These are phyloP conservation scores for Cladosporium halotolerans DNA, from an alignment of 2,329 filamentous ascomycete genomes.

Conservation along the genomic window DNA sequence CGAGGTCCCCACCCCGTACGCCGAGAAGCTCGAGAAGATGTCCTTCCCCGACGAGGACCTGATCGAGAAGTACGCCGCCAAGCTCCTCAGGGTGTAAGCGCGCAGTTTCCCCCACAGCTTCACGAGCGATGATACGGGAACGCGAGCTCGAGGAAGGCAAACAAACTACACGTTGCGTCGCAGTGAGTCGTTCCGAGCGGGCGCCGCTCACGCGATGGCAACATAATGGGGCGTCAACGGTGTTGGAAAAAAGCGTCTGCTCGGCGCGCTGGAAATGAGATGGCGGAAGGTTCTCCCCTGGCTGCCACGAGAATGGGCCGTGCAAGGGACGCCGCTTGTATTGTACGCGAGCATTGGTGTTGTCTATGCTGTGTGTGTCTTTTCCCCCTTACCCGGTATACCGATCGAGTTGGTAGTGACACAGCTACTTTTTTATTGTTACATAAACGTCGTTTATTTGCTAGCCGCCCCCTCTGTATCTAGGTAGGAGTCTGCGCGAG, in stretches of 20 bases:
- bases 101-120: background rate
- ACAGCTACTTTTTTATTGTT: no score
- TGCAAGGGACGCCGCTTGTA: constrained; percentile 1
- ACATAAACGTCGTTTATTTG: background rate
- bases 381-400: background rate
- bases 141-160: no score
- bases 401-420: background rate
- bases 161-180: no score
- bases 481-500: background rate
- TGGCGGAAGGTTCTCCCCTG: no score
- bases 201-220: background rate
- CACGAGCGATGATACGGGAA: background rate
- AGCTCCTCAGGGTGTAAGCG: constrained; percentile 68
- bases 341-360: constrained; percentile 10
- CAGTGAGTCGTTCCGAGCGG: background rate
- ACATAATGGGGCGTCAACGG: constrained; percentile 10
- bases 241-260: background rate
- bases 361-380: background rate
- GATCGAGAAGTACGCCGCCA: constrained; percentile 82
- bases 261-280: no score
- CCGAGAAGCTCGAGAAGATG: constrained; percentile 88
- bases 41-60: constrained; percentile 84
- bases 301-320: no score
- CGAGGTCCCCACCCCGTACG: constrained; percentile 95
- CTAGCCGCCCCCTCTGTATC: constrained; percentile 1